These are phyloP conservation scores for Quercus cerris DNA, from an alignment of 306 rosid species.

Conservation along the genomic window DNA sequence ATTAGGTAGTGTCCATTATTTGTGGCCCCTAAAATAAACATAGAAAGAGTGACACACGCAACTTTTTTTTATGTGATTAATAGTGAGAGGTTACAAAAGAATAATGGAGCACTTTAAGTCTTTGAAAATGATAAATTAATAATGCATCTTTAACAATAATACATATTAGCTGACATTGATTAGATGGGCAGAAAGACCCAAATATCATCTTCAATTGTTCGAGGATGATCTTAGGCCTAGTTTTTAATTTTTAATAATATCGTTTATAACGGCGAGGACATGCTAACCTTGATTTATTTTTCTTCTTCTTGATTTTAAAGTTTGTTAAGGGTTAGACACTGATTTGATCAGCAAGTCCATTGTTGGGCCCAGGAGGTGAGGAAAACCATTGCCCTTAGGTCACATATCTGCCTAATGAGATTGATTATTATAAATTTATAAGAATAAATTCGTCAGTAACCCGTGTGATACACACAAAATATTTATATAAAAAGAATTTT, in stretches of 20 bases:
- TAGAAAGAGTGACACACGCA: not conserved
- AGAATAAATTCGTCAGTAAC: no score
- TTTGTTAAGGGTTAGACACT: no score
- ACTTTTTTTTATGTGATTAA: not conserved
- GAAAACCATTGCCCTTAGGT: no score
- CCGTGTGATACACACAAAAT: no score
- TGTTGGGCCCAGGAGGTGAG: no score
- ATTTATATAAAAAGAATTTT: no score
- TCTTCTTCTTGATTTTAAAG: no score
- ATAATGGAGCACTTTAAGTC: not conserved
- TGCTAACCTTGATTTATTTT: no score
- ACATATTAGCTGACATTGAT: not conserved
- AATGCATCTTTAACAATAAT: not conserved
- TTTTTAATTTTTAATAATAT: not conserved
- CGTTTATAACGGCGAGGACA: not conserved
- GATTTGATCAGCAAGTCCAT: no score
- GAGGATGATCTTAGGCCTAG: not conserved
- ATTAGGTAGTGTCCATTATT: not conserved
- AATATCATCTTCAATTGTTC: not conserved
- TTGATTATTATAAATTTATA: no score
- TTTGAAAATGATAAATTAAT: not conserved
- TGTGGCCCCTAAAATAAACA: not conserved
- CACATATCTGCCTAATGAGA: no score
- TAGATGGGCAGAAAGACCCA: not conserved
- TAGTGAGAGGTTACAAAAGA: not conserved